These are phyloP conservation scores for Coelastrella sp. DNA, from an alignment of 139 green algal genomes.

Conservation along the genomic window DNA sequence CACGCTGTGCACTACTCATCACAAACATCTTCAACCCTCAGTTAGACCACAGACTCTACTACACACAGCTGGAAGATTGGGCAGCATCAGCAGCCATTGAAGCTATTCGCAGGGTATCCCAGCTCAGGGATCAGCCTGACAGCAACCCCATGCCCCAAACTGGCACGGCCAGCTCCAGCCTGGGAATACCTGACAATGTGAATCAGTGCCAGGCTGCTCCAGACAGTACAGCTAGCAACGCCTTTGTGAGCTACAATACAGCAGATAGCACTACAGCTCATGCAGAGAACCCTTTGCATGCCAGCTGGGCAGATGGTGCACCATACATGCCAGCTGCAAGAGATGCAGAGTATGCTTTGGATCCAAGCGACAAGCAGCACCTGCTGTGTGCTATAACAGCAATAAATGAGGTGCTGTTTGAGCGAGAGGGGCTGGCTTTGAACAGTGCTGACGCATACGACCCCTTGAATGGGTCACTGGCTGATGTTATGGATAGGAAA, in stretches of 20 bases:
- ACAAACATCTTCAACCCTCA: slow-evolving; percentile 41
- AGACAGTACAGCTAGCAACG: too few species aligned
- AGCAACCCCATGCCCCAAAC: not conserved
- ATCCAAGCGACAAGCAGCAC: not conserved
- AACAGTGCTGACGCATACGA: slow-evolving; percentile 26
- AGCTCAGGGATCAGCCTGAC: not conserved
- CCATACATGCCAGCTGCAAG: not conserved
- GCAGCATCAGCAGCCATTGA: not conserved
- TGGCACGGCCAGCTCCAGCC: not conserved
- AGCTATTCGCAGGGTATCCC: not conserved
- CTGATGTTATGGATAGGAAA: slow-evolving; percentile 29
- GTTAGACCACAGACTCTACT: slow-evolving; percentile 39
- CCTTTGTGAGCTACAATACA: not conserved
- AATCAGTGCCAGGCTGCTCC: too few species aligned
- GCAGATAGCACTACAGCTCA: not conserved
- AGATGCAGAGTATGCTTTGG: not conserved
- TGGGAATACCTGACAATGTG: not conserved
- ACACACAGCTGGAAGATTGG: slow-evolving; percentile 7
- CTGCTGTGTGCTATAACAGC: slow-evolving; percentile 10
- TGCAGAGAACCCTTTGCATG: not conserved
- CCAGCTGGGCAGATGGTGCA: not conserved
- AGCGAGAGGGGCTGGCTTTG: not conserved
- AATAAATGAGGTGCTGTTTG: slow-evolving; percentile 39
- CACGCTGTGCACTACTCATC: slow-evolving; percentile 36
- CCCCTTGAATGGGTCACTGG: slow-evolving; percentile 28